These are phyloP conservation scores for Thraustochytrium sp. DNA, from an alignment of 352 stramenopile species.

Conservation along the genomic window DNA sequence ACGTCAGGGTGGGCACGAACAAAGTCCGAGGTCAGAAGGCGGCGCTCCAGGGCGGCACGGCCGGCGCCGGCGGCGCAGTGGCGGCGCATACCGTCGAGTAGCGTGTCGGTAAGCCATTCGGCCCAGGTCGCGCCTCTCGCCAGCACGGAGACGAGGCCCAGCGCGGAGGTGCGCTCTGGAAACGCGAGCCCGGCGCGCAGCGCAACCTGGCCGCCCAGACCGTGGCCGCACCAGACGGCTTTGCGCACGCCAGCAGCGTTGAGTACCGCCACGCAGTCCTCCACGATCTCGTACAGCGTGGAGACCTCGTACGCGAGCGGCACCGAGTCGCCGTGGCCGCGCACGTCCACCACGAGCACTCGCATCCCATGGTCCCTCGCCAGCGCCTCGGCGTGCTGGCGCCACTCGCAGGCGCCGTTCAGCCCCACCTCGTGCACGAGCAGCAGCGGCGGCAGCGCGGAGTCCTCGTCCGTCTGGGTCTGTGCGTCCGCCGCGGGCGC, in stretches of 20 bases:
- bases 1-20: not conserved
- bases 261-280: not conserved
- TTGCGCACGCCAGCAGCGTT: not conserved
- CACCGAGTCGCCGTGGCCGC: not conserved
- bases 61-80: not conserved
- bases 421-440: not conserved
- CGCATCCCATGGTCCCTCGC: not conserved
- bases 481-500: not conserved
- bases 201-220: not conserved
- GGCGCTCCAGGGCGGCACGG: not conserved
- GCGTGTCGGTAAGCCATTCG: not conserved
- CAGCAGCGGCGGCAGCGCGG: not conserved
- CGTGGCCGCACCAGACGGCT: not conserved
- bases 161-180: not conserved
- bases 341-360: not conserved
- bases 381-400: not conserved
- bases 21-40: not conserved
- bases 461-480: not conserved
- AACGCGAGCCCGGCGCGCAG: not conserved
- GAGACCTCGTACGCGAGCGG: not conserved
- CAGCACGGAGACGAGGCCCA: not conserved
- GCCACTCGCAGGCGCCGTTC: not conserved
- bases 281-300: not conserved
- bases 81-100: not conserved
- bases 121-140: not conserved